phyloP scores from a whole-genome alignment of 1,284 basidiomycete species.

The Ceratobasidium sp. region DNA sequence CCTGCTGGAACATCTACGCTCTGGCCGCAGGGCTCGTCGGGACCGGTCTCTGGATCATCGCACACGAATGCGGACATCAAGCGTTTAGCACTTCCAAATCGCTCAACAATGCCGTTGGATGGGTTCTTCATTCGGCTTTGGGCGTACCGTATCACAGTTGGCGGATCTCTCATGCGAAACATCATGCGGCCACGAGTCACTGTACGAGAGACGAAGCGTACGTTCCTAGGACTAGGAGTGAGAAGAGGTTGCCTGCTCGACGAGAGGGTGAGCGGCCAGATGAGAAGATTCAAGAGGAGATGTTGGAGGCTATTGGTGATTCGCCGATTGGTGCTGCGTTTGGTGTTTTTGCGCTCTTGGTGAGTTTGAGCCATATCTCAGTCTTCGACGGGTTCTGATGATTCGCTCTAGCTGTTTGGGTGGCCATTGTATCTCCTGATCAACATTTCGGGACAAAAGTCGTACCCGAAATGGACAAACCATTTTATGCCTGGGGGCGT shows the following conservation, averaged over 20 bases:
- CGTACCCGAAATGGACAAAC: slow-evolving; percentile 84
- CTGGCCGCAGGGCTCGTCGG: slow-evolving; percentile 86
- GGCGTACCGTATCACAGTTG: slow-evolving; percentile 98
- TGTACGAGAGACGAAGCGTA: slow-evolving; percentile 97
- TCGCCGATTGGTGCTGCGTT: slow-evolving; percentile 84
- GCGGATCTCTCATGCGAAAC: slow-evolving; percentile 95
- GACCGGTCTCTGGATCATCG: slow-evolving; percentile 95
- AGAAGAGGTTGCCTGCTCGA: slow-evolving; percentile 68
- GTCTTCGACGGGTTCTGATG: too few relatives aligned
- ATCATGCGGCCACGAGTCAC: slow-evolving; percentile 95
- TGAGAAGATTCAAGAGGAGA: slow-evolving; percentile 69
- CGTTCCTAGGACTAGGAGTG: slow-evolving; percentile 87
- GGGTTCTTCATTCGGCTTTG: slow-evolving; percentile 91
- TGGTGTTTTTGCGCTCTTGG: slow-evolving; percentile 69
- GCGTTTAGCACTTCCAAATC: slow-evolving; percentile 94
- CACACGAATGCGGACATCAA: slow-evolving; percentile 94
- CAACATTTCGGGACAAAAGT: slow-evolving; percentile 67
- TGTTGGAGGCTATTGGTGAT: slow-evolving; percentile 87
- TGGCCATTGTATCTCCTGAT: slow-evolving; percentile 86
- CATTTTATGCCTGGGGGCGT: slow-evolving; percentile 84
- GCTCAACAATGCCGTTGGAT: slow-evolving; percentile 94
- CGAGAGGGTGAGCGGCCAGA: slow-evolving; percentile 73
- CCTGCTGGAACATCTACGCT: slow-evolving; percentile 82
- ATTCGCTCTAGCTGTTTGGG: slow-evolving; percentile 78
- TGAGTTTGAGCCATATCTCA: slow-evolving; percentile 53